Evolutionary conservation across 208 protist species (phyloP).

Genomic region (Trichomonas gallinae): DNA sequence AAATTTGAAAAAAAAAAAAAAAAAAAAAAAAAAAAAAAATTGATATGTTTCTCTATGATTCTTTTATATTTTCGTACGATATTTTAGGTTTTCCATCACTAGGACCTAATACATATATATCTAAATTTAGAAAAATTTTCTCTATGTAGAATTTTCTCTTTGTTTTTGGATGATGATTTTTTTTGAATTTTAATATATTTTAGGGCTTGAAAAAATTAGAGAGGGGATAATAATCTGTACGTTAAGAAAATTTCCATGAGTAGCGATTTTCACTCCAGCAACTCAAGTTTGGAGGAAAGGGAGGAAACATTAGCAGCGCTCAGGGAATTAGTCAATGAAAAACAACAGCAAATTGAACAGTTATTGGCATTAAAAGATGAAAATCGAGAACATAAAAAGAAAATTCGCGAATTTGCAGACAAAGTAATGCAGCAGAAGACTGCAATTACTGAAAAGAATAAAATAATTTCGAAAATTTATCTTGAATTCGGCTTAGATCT

Average conservation of each 20-base stretch:
- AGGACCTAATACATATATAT: no score
- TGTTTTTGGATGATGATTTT: no score
- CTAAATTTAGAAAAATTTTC: no score
- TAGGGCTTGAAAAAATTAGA: no score
- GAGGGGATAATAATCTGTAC: no score
- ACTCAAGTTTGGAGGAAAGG: neutral
- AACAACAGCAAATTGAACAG: neutral
- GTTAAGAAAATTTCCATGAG: neutral
- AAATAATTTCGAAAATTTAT: neutral
- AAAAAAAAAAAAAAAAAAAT: no score
- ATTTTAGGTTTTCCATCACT: no score
- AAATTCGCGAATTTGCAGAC: neutral
- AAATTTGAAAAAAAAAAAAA: no score
- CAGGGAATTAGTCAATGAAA: neutral
- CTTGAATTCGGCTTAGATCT: neutral
- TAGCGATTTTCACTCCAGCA: neutral
- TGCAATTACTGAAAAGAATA: neutral
- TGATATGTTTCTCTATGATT: no score
- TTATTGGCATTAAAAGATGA: neutral
- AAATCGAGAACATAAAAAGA: neutral
- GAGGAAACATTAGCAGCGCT: neutral
- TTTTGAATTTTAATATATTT: no score
- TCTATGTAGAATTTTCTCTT: no score
- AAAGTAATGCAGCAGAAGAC: neutral
- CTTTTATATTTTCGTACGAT: no score